phyloP scores from a whole-genome alignment of 345 rosid species.

The Boechera retrofracta region DNA sequence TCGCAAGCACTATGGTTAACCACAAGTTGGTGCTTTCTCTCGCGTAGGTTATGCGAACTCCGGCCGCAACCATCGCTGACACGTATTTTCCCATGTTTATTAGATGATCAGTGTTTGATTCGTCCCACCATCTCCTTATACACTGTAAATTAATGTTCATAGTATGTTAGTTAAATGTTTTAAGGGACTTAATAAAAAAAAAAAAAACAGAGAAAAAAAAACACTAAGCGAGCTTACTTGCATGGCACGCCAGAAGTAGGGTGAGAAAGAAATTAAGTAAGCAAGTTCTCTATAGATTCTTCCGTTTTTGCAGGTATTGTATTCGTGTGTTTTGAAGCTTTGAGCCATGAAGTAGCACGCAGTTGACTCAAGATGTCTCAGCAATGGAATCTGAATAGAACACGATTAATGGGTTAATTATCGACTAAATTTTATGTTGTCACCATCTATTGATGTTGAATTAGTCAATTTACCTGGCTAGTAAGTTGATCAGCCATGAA shows the following conservation, averaged over 20 bases:
- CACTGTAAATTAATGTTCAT: slow-evolving; percentile 52
- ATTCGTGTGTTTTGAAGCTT: slow-evolving; percentile 68
- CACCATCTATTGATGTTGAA: not conserved
- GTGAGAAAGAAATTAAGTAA: slow-evolving; percentile 81
- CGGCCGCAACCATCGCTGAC: slow-evolving; percentile 96
- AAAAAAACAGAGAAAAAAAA: not conserved
- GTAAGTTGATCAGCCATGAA: slow-evolving; percentile 99
- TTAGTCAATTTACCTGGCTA: slow-evolving; percentile 69
- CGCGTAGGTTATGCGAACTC: slow-evolving; percentile 78
- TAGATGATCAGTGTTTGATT: slow-evolving; percentile 64
- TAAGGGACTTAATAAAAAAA: not conserved
- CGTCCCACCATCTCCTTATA: slow-evolving; percentile 92
- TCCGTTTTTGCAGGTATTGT: slow-evolving; percentile 71
- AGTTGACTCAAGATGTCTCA: slow-evolving; percentile 86
- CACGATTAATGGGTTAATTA: not conserved
- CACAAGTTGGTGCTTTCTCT: slow-evolving; percentile 55
- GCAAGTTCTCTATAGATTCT: slow-evolving; percentile 70
- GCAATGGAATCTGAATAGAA: slow-evolving; percentile 66
- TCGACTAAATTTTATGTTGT: not conserved
- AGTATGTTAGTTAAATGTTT: not conserved
- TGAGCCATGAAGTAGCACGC: slow-evolving; percentile 84
- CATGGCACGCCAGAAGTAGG: slow-evolving; percentile 97
- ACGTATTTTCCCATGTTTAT: slow-evolving; percentile 97
- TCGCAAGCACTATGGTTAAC: slow-evolving; percentile 63
- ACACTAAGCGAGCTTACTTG: slow-evolving; percentile 58